These are phyloP conservation scores for Solanum aculeatissimum DNA, from an alignment of 305 asterid species.

Conservation along the genomic window DNA sequence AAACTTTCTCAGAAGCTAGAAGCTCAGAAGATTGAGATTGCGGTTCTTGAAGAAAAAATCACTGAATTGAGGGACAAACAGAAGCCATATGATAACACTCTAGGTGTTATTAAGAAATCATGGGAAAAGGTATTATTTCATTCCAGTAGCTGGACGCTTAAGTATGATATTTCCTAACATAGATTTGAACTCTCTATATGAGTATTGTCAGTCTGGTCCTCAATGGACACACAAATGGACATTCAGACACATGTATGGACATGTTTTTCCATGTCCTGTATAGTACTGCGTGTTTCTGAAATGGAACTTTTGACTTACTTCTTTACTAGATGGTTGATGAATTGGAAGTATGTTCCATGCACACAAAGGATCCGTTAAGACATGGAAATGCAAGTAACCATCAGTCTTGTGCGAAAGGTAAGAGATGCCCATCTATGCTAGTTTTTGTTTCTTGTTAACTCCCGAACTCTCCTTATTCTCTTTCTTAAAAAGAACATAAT, in stretches of 20 bases:
- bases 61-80: constrained; percentile 52
- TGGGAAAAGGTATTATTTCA: constrained; percentile 60
- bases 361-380: constrained; percentile 28
- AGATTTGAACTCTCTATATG: background rate
- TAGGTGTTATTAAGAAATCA: constrained; percentile 40
- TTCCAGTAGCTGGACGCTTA: background rate
- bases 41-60: constrained; percentile 44
- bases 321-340: constrained; percentile 59
- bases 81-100: constrained; percentile 42
- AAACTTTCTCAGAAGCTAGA: constrained; percentile 89
- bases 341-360: constrained; percentile 43
- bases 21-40: constrained; percentile 72
- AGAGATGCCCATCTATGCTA: constrained; percentile 13
- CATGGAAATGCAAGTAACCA: constrained; percentile 31
- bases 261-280: background rate
- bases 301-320: constrained; percentile 5
- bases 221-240: background rate
- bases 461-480: background rate
- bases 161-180: background rate
- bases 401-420: constrained; percentile 31
- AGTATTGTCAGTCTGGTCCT: background rate
- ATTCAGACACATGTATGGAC: background rate
- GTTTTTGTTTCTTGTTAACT: constrained; percentile 2
- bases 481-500: background rate
- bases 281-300: background rate